Base-by-base conservation (phyloP, 352 stramenopile genomes). In the Salisapilia sapeloensis region DNA sequence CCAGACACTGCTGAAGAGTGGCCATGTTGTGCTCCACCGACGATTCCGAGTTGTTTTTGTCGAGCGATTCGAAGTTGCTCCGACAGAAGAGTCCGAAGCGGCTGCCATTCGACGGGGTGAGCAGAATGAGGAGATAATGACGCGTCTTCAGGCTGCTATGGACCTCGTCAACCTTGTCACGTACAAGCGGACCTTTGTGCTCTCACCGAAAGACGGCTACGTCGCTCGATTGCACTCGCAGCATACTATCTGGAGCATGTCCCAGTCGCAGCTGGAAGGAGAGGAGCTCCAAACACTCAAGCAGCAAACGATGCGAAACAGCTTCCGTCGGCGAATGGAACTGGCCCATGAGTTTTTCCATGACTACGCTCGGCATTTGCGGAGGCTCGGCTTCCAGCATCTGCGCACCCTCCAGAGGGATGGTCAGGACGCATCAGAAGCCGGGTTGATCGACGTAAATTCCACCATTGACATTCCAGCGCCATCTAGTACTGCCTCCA, bases 141-240 rank as follows among this genome's bases (percentile, higher is more conserved):
- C n/a, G n/a, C n/a, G 53, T 14, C 38, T 67, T 2, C 69, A 83
- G 42, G 76, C 67, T 17, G 80, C 69, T 23, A 82, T 89, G 72
- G 63, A 87, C 46, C 40, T 92, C 24, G 56, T 89, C 17, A 81
- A 87, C 18, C 42, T 92, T 18, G 41, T 92, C 4, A 80, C 67
- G 32, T 92, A 89, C 60, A 85, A 92, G 47, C 60, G 78, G 19
- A 55, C 82, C 29, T 84, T 92, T 54, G 71, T 92, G 12, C 87
- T 92, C 26, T 36, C 52, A 24, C 56, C 57, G 18, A 66, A 85
- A 6, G 70, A 82, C 29, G 59, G 58, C 23, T 52, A 53, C 6
- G 60, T 92, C 15, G 70, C 72, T 2, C 82, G 80, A 22, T 42
- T 92, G 4, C 66, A 87, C 25, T 74, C 63, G 0, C 67, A 92